Percentiles rank a stretch among this genome's conserved stretches.
These are phyloP conservation scores for Nicotiana rustica DNA, from an alignment of 305 asterid genomes.

Conservation along the genomic window DNA sequence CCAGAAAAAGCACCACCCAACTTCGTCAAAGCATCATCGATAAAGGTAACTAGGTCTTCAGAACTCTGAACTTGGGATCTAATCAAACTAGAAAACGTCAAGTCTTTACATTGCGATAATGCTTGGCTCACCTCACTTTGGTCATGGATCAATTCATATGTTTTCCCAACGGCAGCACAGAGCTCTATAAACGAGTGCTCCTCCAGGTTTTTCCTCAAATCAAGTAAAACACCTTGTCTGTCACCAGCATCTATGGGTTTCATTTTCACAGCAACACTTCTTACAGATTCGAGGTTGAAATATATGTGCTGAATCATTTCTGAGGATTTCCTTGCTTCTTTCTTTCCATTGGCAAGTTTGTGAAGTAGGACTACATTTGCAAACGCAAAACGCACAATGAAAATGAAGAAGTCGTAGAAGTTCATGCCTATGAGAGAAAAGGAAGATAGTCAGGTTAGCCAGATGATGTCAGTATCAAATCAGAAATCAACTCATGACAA, in stretches of 20 bases:
- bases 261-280: conserved; percentile 60
- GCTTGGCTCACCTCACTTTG: conserved; percentile 36
- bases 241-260: conserved; percentile 50
- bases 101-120: conserved; percentile 44
- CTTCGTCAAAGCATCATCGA: conserved; percentile 55
- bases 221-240: conserved; percentile 40
- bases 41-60: conserved; percentile 59
- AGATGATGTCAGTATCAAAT: background rate
- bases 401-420: conserved; percentile 73
- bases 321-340: conserved; percentile 46
- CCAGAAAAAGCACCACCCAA: conserved; percentile 37
- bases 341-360: conserved; percentile 43
- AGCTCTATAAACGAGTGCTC: conserved; percentile 65
- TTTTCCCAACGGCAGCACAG: conserved; percentile 56
- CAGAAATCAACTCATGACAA: background rate
- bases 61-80: conserved; percentile 53
- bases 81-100: conserved; percentile 37
- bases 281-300: conserved; percentile 67
- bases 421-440: conserved; percentile 71
- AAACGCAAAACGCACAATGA: conserved; percentile 73
- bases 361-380: conserved; percentile 71
- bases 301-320: conserved; percentile 47
- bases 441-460: background rate
- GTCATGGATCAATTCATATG: conserved; percentile 51
- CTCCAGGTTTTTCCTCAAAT: conserved; percentile 48